Evolutionary conservation across 768 basidiomycete species (phyloP), one percentile per base, ranked within the genome.

Genomic region (Kwoniella dendrophila): DNA sequence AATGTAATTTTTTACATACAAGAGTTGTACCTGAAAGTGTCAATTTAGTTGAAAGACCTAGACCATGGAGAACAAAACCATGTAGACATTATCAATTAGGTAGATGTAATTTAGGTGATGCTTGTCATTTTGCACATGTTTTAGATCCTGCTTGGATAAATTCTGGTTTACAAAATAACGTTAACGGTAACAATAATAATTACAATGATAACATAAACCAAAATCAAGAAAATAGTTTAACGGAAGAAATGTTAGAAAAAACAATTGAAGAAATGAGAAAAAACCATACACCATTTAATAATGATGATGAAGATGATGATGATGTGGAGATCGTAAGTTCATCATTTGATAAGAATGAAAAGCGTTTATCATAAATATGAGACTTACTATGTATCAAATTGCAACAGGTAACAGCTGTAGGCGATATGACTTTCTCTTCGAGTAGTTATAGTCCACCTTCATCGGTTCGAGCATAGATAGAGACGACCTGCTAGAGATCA

Each of bases 91-190:
- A 55, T 53, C 75, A 73, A 52, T 44, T 70, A 4, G 69, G 69
- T 2, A 56, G 60, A 36, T 78, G 77, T 62, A 61, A 60, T 2
- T 64, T 76, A 6, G 78, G 76, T 12, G 73, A 79, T 22, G 64
- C 71, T 4, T 79, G 78, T 51, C 74, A 75, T 63, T 79, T 79
- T 59, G 78, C 78, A 0, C 78, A 79, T 59, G 70, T 72, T 5
- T 24, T 62, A 20, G 68, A 63, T 56, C 62, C 63, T 12, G 59
- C 53, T 32, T 62, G 60, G 60, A 12, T 56, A 14, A 52, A 51
- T 22, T 64, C 56, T 14, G 54, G 50, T n/a, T n/a, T n/a, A n/a
- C n/a, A n/a, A n/a, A n/a, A n/a, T n/a, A n/a, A n/a, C n/a, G n/a
- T n/a, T 18, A n/a, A 26, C 24, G 22, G 44, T 10, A 8, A 22